A percentile compares a stretch with the other conserved stretches of the same genome.
phyloP scores from a whole-genome alignment of 2,329 filamentous ascomycete genomes.

The Aureobasidium melanogenum region DNA sequence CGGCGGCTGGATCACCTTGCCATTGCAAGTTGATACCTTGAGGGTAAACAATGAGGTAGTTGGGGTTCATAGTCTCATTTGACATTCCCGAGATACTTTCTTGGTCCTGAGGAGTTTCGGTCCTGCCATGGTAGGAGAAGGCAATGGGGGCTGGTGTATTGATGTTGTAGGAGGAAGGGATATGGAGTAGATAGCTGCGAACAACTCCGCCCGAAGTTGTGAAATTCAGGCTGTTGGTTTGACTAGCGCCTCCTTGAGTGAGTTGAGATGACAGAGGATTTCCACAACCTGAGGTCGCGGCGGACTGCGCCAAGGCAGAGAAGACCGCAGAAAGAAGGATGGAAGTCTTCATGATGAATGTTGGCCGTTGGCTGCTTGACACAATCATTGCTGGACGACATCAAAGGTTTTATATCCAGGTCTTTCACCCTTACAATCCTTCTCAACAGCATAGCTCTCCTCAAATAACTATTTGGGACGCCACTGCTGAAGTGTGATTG shows the following conservation, averaged over 20 bases:
- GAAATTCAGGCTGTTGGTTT: conserved; percentile 17
- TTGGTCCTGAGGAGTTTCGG: conserved; percentile 29
- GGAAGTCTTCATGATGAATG: background rate
- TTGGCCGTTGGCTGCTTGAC: background rate
- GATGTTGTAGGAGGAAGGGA: conserved; percentile 32
- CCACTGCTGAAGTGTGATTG: background rate
- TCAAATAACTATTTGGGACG: background rate
- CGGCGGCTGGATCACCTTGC: conserved; percentile 35
- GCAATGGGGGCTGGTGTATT: conserved; percentile 33
- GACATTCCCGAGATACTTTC: conserved; percentile 38
- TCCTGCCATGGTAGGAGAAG: conserved; percentile 41
- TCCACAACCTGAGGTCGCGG: conserved; percentile 19
- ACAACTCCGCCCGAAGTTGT: conserved; percentile 16
- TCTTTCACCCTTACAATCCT: background rate
- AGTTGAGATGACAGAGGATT: conserved; percentile 15
- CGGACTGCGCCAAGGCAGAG: background rate
- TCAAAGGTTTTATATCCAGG: background rate
- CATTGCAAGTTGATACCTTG: conserved; percentile 30
- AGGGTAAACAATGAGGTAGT: conserved; percentile 38
- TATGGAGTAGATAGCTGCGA: conserved; percentile 30
- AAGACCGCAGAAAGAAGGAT: background rate
- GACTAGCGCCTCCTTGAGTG: conserved; percentile 16
- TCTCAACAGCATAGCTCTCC: background rate
- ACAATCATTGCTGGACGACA: background rate
- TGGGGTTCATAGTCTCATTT: conserved; percentile 34